phyloP scores from a whole-genome alignment of 106 monocot genomes.

The Xerophyta viscosa region DNA sequence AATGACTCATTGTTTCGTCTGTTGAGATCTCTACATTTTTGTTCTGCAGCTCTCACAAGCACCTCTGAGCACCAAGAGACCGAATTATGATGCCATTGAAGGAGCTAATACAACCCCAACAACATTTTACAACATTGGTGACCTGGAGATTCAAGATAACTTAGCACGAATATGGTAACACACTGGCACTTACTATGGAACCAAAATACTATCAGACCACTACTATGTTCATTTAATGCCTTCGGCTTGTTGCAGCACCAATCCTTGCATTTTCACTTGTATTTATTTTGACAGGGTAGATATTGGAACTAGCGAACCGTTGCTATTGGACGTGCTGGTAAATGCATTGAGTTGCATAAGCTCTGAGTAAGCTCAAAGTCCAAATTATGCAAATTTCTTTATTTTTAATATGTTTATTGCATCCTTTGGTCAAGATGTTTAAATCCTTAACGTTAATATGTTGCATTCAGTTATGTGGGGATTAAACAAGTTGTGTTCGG shows the following conservation, averaged over 20 bases:
- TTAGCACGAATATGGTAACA: slow-evolving; percentile 77
- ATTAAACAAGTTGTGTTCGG: slow-evolving; percentile 86
- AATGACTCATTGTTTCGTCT: no score
- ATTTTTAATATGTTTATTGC: no score
- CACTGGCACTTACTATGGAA: neutral
- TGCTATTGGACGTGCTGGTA: slow-evolving; percentile 76
- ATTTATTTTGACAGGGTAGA: slow-evolving; percentile 58
- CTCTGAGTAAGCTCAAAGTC: slow-evolving; percentile 47
- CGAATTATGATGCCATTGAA: slow-evolving; percentile 84
- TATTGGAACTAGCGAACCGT: slow-evolving; percentile 78
- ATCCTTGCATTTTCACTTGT: slow-evolving; percentile 6
- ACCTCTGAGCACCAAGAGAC: slow-evolving; percentile 67
- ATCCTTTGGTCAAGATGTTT: no score
- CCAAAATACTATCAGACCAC: no score
- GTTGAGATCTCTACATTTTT: no score
- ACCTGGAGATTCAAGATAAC: slow-evolving; percentile 93
- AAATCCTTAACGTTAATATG: no score
- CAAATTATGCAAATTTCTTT: no score
- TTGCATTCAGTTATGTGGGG: slow-evolving; percentile 53
- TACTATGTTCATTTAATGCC: no score
- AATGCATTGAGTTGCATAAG: slow-evolving; percentile 70
- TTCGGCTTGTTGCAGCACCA: no score
- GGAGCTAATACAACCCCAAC: slow-evolving; percentile 86
- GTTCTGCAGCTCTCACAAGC: slow-evolving; percentile 62
- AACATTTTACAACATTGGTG: slow-evolving; percentile 92